These are phyloP conservation scores for Bryum argenteum DNA, from an alignment of 225 moss, liverwort and hornwort species.

Conservation along the genomic window DNA sequence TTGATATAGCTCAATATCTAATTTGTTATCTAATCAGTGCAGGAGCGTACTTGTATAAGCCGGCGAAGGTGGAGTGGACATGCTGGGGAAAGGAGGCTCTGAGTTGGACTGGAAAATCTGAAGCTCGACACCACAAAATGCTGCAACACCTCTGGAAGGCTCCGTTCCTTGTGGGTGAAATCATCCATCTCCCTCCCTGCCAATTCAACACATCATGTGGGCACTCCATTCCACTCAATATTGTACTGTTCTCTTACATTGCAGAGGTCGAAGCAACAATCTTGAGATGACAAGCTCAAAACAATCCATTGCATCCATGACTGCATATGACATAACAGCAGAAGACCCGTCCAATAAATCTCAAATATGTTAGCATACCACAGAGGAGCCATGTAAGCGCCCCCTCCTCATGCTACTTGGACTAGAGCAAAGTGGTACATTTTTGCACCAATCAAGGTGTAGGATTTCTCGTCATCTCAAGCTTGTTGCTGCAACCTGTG, in stretches of 20 bases:
- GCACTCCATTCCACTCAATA: background rate
- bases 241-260: background rate
- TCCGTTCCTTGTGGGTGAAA: background rate
- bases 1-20: background rate
- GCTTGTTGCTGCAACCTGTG: background rate
- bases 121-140: slow-evolving; percentile 14
- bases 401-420: background rate
- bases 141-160: background rate
- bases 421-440: background rate
- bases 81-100: background rate
- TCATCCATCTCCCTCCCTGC: slow-evolving; percentile 34
- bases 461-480: background rate
- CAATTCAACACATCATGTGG: background rate
- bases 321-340: background rate
- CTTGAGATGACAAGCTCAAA: background rate
- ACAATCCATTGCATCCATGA: background rate
- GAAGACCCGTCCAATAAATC: too few species aligned
- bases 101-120: slow-evolving; percentile 9
- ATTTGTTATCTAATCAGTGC: background rate
- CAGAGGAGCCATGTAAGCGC: background rate
- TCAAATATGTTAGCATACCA: background rate
- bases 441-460: background rate
- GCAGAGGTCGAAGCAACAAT: background rate
- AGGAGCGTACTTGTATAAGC: background rate
- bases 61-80: slow-evolving; percentile 7